Conservation (phyloP, 1,284 basidiomycete genomes). For the Ustilago esculenta region DNA sequence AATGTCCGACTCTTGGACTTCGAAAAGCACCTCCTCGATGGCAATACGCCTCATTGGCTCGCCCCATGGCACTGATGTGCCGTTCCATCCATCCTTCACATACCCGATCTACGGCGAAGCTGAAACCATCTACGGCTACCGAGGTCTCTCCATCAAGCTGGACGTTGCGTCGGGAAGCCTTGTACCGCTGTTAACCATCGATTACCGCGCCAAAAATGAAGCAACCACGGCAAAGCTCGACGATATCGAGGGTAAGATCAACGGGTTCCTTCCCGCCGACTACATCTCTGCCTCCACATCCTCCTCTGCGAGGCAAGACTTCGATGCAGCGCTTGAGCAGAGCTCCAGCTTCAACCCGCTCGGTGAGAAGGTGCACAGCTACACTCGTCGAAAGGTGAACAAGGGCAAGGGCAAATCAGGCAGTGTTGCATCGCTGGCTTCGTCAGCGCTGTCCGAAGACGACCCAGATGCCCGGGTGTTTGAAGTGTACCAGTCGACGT, state of each 20-base stretch:
- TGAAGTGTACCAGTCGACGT: conserved; percentile 71
- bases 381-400: conserved; percentile 70
- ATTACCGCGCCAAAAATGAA: conserved; percentile 59
- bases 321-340: conserved; percentile 72
- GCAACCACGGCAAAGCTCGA: conserved; percentile 77
- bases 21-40: conserved; percentile 56
- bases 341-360: conserved; percentile 76
- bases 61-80: conserved; percentile 29
- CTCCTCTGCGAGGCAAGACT: conserved; percentile 69
- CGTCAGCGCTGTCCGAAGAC: conserved; percentile 57
- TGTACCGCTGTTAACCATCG: conserved; percentile 67
- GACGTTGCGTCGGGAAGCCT: conserved; percentile 88
- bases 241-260: conserved; percentile 82
- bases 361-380: conserved; percentile 80
- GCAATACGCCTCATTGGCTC: conserved; percentile 53
- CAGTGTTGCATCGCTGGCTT: conserved; percentile 53
- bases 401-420: conserved; percentile 71
- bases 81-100: conserved; percentile 62
- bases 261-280: conserved; percentile 81
- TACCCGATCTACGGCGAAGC: conserved; percentile 81
- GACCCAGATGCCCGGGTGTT: conserved; percentile 53
- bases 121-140: conserved; percentile 95
- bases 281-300: conserved; percentile 38
- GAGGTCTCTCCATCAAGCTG: conserved; percentile 73
- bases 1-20: conserved; percentile 56